phyloP scores from a whole-genome alignment of 2,329 filamentous ascomycete genomes.

The Aspergillus phoenicis region DNA sequence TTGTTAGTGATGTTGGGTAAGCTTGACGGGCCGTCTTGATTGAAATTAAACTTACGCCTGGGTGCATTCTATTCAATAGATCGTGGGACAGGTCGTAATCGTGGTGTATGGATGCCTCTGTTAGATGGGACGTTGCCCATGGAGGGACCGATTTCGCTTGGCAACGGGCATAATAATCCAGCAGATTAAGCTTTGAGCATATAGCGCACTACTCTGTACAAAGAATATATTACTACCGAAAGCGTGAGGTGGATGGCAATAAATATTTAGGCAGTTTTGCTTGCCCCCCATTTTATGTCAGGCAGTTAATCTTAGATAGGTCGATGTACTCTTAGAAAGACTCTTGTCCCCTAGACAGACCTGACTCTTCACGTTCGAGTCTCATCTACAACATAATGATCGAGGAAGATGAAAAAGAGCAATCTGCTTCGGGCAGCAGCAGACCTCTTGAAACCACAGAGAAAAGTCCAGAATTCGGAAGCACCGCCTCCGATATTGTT shows the following conservation, averaged over 20 bases:
- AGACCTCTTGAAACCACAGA: neutral
- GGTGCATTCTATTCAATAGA: neutral
- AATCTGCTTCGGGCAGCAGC: neutral
- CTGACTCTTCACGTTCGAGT: neutral
- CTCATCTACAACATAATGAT: neutral
- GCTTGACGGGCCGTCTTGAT: too few relatives aligned
- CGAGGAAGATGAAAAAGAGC: neutral
- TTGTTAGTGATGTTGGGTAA: too few relatives aligned
- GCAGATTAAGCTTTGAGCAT: too few relatives aligned
- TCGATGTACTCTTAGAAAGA: neutral
- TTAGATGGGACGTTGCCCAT: neutral
- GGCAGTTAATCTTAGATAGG: neutral
- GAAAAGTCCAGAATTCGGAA: too few relatives aligned
- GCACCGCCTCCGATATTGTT: neutral
- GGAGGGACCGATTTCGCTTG: neutral
- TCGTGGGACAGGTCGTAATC: neutral
- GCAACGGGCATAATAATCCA: neutral
- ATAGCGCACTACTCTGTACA: too few relatives aligned
- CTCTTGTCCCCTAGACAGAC: neutral
- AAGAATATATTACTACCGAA: rapidly evolving
- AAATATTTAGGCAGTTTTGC: rapidly evolving
- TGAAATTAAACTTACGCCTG: too few relatives aligned
- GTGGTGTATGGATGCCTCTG: neutral
- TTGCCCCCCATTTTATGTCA: too few relatives aligned
- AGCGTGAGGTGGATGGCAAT: too few relatives aligned